Evolutionary conservation across 257 asterid genomes (phyloP).

Genomic region (Fraxinus excelsior): DNA sequence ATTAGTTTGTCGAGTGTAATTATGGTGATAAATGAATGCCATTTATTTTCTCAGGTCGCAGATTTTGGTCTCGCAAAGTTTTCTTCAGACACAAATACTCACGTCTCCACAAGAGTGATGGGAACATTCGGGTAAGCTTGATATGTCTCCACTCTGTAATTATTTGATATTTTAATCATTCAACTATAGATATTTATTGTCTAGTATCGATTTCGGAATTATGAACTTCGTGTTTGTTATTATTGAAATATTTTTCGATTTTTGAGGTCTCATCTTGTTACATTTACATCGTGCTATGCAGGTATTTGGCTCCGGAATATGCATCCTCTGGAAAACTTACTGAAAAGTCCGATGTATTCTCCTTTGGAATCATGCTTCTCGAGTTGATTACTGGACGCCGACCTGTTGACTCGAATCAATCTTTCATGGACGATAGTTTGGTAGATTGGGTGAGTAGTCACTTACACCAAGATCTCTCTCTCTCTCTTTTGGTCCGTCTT

Average conservation of each 20-base stretch:
- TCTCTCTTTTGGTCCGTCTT: not conserved
- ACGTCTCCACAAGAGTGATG: conserved; percentile 92
- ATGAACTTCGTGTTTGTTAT: too few species aligned
- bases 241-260: not conserved
- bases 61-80: conserved; percentile 94
- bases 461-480: not conserved
- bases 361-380: conserved; percentile 86
- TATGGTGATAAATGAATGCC: conserved; percentile 18
- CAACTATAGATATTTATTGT: not conserved
- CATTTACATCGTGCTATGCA: conserved; percentile 8
- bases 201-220: not conserved
- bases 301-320: conserved; percentile 96
- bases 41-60: conserved; percentile 69
- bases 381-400: conserved; percentile 93
- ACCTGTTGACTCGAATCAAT: conserved; percentile 59
- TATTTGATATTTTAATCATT: not conserved
- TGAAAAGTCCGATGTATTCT: conserved; percentile 88
- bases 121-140: conserved; percentile 85
- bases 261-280: not conserved
- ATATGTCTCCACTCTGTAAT: not conserved
- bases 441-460: conserved; percentile 78
- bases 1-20: conserved; percentile 1
- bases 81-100: conserved; percentile 72
- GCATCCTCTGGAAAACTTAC: conserved; percentile 94
- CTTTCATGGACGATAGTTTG: conserved; percentile 81